Percentiles rank a stretch among this genome's conserved stretches.
Evolutionary conservation across 225 moss, liverwort and hornwort species (phyloP).

Genomic region (Lunularia cruciata): DNA sequence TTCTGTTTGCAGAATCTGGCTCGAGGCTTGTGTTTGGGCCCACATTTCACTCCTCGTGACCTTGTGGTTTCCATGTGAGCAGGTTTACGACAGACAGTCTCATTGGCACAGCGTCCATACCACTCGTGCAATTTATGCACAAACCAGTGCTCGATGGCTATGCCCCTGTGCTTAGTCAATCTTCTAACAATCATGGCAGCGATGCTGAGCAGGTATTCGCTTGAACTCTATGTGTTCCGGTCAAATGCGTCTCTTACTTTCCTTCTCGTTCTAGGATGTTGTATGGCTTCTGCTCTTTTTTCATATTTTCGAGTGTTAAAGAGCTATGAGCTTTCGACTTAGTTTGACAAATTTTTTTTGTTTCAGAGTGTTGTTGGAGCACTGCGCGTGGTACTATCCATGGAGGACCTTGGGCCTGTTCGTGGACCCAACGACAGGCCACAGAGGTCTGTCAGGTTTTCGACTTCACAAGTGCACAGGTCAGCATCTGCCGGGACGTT

Average conservation of each 20-base stretch:
- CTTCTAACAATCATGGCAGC: not conserved
- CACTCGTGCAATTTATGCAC: constrained; percentile 40
- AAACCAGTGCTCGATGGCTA: constrained; percentile 37
- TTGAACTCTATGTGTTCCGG: not conserved
- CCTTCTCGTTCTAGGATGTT: too few species aligned
- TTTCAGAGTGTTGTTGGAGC: constrained; percentile 42
- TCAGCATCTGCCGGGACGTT: not conserved
- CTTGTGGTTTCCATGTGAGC: not conserved
- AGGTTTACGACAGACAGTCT: constrained; percentile 45
- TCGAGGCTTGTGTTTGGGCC: not conserved
- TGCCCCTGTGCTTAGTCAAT: constrained; percentile 34
- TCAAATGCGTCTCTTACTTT: not conserved
- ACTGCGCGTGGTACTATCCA: constrained; percentile 39
- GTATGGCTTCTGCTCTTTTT: not conserved
- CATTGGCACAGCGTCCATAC: constrained; percentile 44
- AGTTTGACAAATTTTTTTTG: not conserved
- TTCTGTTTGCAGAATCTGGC: not conserved
- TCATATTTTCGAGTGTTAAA: not conserved
- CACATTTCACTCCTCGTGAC: not conserved
- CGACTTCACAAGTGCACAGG: not conserved
- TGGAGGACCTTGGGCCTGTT: constrained; percentile 55
- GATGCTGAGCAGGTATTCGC: constrained; percentile 15
- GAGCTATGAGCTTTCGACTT: not conserved
- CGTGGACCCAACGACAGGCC: not conserved
- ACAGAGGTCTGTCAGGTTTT: not conserved